Evolutionary conservation across 2,329 filamentous ascomycete genomes (phyloP).

Genomic region (Pleochaeta shiraiana): DNA sequence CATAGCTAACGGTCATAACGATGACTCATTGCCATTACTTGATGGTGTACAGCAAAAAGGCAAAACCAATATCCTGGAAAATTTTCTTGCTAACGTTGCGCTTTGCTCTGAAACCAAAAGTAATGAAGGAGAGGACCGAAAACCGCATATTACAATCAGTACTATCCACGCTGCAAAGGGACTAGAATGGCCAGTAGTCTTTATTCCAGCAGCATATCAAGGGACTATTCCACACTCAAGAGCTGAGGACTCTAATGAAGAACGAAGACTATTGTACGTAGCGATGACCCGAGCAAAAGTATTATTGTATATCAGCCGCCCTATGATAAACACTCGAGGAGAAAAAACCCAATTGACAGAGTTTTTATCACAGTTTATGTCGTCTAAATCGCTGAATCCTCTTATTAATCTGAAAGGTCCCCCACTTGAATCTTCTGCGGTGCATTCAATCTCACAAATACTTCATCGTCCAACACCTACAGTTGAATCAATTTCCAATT

Average conservation of each 20-base stretch:
- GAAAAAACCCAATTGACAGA: conserved; percentile 44
- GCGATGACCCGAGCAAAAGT: conserved; percentile 89
- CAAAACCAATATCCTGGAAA: conserved; percentile 41
- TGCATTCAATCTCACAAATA: conserved; percentile 49
- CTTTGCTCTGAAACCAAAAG: conserved; percentile 61
- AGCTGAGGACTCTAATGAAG: conserved; percentile 69
- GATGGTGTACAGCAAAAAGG: conserved; percentile 48
- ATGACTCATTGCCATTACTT: conserved; percentile 40
- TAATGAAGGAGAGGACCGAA: conserved; percentile 32
- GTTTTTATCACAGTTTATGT: conserved; percentile 60
- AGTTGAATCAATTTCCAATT: conserved; percentile 22
- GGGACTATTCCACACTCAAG: conserved; percentile 80
- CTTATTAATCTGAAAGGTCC: conserved; percentile 43
- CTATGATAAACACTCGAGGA: conserved; percentile 40
- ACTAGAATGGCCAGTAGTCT: conserved; percentile 89
- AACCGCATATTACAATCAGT: conserved; percentile 61
- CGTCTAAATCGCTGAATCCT: conserved; percentile 27
- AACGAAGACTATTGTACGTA: conserved; percentile 75
- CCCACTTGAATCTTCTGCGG: conserved; percentile 36
- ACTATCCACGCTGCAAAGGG: conserved; percentile 95
- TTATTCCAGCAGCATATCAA: conserved; percentile 73
- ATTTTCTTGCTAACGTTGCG: conserved; percentile 76
- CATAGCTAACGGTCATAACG: conserved; percentile 19
- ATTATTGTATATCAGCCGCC: conserved; percentile 67
- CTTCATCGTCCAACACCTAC: conserved; percentile 38